Percentiles rank a stretch among this genome's conserved stretches.
Evolutionary conservation across 2,329 filamentous ascomycete species (phyloP).

Genomic region (Elsinoe necatrix): DNA sequence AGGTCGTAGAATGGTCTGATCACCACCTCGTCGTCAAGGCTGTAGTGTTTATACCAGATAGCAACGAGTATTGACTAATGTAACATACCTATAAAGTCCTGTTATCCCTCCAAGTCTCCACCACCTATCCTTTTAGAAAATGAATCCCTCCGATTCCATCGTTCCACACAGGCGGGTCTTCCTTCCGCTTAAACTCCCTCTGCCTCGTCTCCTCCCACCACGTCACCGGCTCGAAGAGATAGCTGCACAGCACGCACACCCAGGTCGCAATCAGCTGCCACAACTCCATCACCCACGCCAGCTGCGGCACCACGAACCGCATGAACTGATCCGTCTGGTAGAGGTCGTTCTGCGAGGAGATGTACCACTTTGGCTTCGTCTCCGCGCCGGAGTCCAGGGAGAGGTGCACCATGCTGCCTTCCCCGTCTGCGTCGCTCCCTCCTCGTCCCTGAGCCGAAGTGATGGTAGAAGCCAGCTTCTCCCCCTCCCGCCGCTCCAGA

Average conservation of each 20-base stretch:
- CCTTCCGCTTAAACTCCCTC: conserved; percentile 15
- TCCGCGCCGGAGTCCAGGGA: conserved; percentile 8
- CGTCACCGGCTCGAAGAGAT: conserved; percentile 43
- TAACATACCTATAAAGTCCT: no score
- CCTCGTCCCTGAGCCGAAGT: conserved; percentile 10
- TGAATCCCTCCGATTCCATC: conserved; percentile 6
- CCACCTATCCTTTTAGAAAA: no score
- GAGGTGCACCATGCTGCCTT: not conserved
- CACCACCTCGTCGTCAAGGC: no score
- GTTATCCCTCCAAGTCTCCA: no score
- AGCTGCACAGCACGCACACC: conserved; percentile 54
- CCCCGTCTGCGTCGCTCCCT: not conserved
- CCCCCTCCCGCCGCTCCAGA: conserved; percentile 19
- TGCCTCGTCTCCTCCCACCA: conserved; percentile 38
- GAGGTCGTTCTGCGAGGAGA: conserved; percentile 67
- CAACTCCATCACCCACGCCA: conserved; percentile 43
- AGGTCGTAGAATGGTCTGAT: no score
- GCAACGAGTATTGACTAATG: no score
- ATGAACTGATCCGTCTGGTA: conserved; percentile 71
- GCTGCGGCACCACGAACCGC: conserved; percentile 58
- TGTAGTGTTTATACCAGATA: no score
- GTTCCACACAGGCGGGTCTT: conserved; percentile 17
- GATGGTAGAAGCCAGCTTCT: no score
- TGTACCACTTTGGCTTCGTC: conserved; percentile 53
- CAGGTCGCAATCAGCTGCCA: conserved; percentile 59